phyloP scores from a whole-genome alignment of 2,329 filamentous ascomycete genomes.

The Geosmithia putterillii region DNA sequence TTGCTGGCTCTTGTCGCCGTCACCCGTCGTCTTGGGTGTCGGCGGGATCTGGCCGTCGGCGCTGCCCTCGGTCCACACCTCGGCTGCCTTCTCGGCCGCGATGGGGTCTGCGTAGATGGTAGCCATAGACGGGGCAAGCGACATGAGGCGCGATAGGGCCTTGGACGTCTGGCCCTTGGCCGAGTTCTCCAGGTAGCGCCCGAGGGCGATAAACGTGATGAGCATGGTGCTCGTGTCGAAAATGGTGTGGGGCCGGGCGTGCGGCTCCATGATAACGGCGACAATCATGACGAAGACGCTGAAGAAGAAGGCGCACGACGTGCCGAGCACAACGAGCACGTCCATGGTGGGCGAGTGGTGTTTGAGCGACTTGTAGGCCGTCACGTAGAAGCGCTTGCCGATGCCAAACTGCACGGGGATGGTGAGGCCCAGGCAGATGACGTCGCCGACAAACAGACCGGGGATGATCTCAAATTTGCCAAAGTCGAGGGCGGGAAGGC shows the following conservation, averaged over 20 bases:
- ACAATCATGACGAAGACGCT: constrained; percentile 79
- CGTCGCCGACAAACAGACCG: constrained; percentile 78
- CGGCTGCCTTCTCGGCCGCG: constrained; percentile 79
- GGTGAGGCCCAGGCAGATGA: constrained; percentile 73
- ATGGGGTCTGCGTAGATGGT: constrained; percentile 94
- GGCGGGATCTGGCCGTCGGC: neutral
- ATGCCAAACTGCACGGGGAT: constrained; percentile 95
- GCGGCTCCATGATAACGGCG: constrained; percentile 61
- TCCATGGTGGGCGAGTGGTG: constrained; percentile 96
- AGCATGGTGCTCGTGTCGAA: constrained; percentile 68
- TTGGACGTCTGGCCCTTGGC: constrained; percentile 96
- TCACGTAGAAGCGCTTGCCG: constrained; percentile 84
- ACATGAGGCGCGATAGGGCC: constrained; percentile 89
- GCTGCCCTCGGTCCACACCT: constrained; percentile 46
- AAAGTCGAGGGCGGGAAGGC: constrained; percentile 62
- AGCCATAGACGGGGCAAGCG: constrained; percentile 87
- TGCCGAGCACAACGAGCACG: constrained; percentile 85
- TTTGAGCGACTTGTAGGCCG: constrained; percentile 85
- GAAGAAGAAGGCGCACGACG: constrained; percentile 93
- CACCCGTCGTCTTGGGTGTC: constrained; percentile 6
- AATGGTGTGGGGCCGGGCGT: constrained; percentile 72
- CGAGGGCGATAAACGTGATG: constrained; percentile 76
- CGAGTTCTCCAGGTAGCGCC: constrained; percentile 83
- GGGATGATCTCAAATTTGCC: constrained; percentile 53
- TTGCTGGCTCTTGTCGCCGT: constrained; percentile 13